A percentile compares a stretch with the other conserved stretches of the same genome.
Evolutionary conservation across 2,329 filamentous ascomycete species (phyloP).

Genomic region (Pleomassaria siparia): DNA sequence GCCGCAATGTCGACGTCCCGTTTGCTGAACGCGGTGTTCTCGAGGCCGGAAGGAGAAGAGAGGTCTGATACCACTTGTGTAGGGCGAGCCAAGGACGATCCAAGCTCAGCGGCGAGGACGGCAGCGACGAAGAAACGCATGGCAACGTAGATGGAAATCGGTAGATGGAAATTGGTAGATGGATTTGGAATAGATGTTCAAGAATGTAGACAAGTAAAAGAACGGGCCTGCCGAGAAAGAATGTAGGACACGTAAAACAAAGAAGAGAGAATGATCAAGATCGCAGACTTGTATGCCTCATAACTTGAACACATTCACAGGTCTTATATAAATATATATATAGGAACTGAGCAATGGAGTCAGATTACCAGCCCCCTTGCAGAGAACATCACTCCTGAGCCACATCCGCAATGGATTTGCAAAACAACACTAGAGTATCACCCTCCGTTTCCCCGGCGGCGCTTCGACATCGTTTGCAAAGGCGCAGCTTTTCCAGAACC

Average conservation of each 20-base stretch:
- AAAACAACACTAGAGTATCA: constrained; percentile 2
- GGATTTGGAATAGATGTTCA: neutral
- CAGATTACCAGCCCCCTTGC: neutral
- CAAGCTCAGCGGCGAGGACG: constrained; percentile 2
- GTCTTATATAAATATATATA: neutral
- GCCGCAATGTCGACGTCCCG: neutral
- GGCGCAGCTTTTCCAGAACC: neutral
- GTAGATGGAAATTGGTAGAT: neutral
- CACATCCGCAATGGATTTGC: neutral
- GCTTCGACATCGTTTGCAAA: neutral
- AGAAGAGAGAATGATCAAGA: neutral
- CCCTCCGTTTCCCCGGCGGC: neutral
- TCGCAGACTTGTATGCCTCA: neutral
- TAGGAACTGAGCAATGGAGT: too few relatives aligned
- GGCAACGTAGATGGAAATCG: too few relatives aligned
- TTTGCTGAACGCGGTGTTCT: neutral
- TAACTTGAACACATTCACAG: neutral
- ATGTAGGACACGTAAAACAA: neutral
- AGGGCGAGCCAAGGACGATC: constrained; percentile 1
- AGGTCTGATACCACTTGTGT: neutral
- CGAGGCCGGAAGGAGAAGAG: neutral
- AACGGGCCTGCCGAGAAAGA: constrained; percentile 3
- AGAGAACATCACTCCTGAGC: neutral
- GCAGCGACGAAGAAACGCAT: constrained; percentile 1
- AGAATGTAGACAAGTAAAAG: neutral